Conservation (phyloP, 2,329 filamentous ascomycete species). For the Bipolaris victoriae region DNA sequence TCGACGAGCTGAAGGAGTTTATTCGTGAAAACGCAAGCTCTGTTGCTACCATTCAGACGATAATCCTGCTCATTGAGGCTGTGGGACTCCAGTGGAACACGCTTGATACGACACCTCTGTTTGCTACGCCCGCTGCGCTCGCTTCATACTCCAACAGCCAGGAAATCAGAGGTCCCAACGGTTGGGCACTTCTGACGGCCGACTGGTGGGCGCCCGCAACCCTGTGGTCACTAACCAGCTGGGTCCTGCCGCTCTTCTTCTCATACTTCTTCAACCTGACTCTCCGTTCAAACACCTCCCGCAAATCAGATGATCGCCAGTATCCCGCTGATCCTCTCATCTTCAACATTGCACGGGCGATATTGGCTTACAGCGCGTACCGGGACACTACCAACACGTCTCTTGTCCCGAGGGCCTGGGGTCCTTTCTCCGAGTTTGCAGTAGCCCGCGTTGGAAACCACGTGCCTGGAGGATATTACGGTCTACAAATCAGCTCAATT, state of each 20-base stretch:
- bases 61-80: constrained; percentile 66
- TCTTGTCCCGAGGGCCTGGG: constrained; percentile 57
- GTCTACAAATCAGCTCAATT: constrained; percentile 70
- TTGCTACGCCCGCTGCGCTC: constrained; percentile 70
- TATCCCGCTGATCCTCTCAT: constrained; percentile 81
- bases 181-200: constrained; percentile 76
- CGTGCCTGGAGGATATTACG: constrained; percentile 74
- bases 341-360: constrained; percentile 87
- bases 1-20: constrained; percentile 68
- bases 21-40: constrained; percentile 75
- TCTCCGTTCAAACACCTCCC: constrained; percentile 58
- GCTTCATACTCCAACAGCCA: constrained; percentile 63
- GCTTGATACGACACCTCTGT: constrained; percentile 73
- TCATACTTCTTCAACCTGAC: constrained; percentile 94
- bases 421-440: constrained; percentile 64
- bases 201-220: constrained; percentile 84
- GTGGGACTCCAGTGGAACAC: constrained; percentile 72
- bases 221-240: constrained; percentile 76
- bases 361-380: constrained; percentile 83
- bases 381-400: constrained; percentile 52
- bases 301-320: constrained; percentile 53
- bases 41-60: constrained; percentile 57
- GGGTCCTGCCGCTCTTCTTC: constrained; percentile 70
- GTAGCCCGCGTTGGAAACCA: constrained; percentile 69
- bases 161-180: constrained; percentile 74